Percentiles rank a stretch among this genome's conserved stretches.
phyloP scores from a whole-genome alignment of 495 filamentous ascomycete species.

The Xylaria flabelliformis region DNA sequence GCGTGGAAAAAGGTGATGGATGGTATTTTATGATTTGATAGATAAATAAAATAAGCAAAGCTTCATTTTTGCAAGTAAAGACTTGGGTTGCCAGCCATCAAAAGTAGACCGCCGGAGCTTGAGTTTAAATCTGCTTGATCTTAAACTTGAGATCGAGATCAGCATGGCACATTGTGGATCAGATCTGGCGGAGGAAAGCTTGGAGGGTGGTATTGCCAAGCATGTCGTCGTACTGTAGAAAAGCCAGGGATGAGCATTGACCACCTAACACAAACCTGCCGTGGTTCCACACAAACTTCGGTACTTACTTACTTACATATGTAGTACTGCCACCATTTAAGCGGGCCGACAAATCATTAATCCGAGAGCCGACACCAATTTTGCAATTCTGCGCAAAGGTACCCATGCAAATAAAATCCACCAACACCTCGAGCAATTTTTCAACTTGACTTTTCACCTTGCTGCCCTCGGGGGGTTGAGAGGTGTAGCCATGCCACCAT shows the following conservation, averaged over 20 bases:
- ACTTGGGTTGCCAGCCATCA: background rate
- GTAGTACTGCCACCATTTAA: background rate
- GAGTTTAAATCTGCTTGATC: background rate
- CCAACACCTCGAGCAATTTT: background rate
- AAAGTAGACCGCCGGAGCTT: background rate
- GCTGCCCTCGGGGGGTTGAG: constrained; percentile 25
- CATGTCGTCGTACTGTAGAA: background rate
- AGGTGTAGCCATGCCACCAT: constrained; percentile 38
- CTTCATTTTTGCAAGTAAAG: background rate
- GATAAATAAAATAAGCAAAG: background rate
- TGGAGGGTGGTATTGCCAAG: constrained; percentile 5
- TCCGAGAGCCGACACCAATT: constrained; percentile 26
- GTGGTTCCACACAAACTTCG: background rate
- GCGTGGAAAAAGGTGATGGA: background rate
- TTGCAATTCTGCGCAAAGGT: constrained; percentile 5
- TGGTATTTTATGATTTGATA: background rate
- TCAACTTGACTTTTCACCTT: background rate
- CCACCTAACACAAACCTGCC: background rate
- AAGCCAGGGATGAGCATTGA: background rate
- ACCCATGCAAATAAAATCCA: constrained; percentile 22
- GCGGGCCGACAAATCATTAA: constrained; percentile 26
- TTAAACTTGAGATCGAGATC: constrained; percentile 4
- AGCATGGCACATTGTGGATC: background rate
- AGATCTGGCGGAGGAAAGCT: background rate
- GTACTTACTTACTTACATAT: background rate